A percentile compares a stretch with the other conserved stretches of the same genome.
These are phyloP conservation scores for Ophidiomyces ophidiicola DNA, from an alignment of 2,329 filamentous ascomycete genomes.

Conservation along the genomic window DNA sequence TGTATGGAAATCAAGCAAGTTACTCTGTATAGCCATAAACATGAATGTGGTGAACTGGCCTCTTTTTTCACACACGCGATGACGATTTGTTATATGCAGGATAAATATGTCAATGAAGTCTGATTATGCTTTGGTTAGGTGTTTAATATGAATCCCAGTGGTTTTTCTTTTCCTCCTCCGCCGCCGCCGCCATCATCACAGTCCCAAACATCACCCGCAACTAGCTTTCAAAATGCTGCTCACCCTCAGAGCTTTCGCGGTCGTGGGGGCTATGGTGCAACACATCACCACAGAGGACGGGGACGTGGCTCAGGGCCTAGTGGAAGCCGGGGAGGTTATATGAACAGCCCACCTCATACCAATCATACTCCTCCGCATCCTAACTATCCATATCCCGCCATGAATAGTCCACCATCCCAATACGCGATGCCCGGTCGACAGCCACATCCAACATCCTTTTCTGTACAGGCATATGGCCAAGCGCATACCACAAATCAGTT, in stretches of 20 bases:
- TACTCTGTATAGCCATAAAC: no score
- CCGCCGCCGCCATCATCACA: slow-evolving; percentile 30
- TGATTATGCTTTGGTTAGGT: no score
- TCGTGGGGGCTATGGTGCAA: slow-evolving; percentile 8
- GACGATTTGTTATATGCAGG: no score
- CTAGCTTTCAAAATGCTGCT: background rate
- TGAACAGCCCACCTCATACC: slow-evolving; percentile 13
- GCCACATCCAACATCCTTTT: slow-evolving; percentile 7
- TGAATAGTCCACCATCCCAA: slow-evolving; percentile 7
- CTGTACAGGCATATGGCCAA: slow-evolving; percentile 4
- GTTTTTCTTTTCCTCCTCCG: slow-evolving; percentile 37
- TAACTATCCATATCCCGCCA: slow-evolving; percentile 15
- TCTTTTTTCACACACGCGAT: background rate
- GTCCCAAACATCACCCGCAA: background rate
- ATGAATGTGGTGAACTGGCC: slow-evolving; percentile 1
- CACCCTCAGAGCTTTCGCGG: slow-evolving; percentile 2
- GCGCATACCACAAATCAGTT: slow-evolving; percentile 3
- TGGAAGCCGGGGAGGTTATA: slow-evolving; percentile 22
- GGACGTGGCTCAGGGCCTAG: slow-evolving; percentile 25
- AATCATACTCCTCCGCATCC: slow-evolving; percentile 17
- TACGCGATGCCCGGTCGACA: slow-evolving; percentile 15
- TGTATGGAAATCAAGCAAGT: background rate
- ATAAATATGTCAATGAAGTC: no score
- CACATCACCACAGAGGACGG: slow-evolving; percentile 11
- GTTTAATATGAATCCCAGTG: slow-evolving; percentile 29